Evolutionary conservation across 2,329 filamentous ascomycete species (phyloP).

Genomic region (Verticillium tricorpus): DNA sequence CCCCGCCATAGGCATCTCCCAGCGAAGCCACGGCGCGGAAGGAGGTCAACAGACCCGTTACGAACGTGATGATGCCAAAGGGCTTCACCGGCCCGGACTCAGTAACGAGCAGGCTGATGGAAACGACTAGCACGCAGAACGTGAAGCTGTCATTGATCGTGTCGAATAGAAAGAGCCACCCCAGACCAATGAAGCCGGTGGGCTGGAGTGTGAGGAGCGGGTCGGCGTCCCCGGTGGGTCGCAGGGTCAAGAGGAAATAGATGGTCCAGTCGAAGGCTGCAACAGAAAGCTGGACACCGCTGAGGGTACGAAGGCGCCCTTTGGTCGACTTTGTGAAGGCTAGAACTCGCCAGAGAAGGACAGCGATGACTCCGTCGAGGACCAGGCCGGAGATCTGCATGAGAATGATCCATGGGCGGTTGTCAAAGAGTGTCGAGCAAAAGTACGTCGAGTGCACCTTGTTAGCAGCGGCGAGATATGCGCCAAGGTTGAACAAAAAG

Average conservation of each 20-base stretch:
- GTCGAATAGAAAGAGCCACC: conserved; percentile 43
- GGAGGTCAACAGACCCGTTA: conserved; percentile 32
- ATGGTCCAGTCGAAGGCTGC: conserved; percentile 26
- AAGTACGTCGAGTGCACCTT: conserved; percentile 43
- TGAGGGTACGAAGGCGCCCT: conserved; percentile 39
- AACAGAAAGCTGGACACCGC: conserved; percentile 30
- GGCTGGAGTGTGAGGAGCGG: conserved; percentile 6
- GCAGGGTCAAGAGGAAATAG: background rate
- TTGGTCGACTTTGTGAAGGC: conserved; percentile 46
- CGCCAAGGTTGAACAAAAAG: conserved; percentile 36
- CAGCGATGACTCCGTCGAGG: conserved; percentile 40
- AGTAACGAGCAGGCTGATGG: conserved; percentile 39
- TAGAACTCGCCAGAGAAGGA: conserved; percentile 47
- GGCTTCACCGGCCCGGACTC: conserved; percentile 41
- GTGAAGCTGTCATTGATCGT: conserved; percentile 42
- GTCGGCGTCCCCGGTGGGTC: conserved; percentile 12
- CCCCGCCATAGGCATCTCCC: conserved; percentile 42
- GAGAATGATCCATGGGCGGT: conserved; percentile 26
- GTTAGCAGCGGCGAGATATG: conserved; percentile 34
- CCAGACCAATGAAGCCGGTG: conserved; percentile 26
- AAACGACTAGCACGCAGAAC: conserved; percentile 38
- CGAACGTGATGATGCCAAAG: conserved; percentile 36
- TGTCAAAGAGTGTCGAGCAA: conserved; percentile 41
- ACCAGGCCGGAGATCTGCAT: conserved; percentile 40
- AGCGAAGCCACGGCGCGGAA: conserved; percentile 29